Base-by-base conservation (phyloP, 495 filamentous ascomycete genomes). In the Lineolata rhizophorae region DNA sequence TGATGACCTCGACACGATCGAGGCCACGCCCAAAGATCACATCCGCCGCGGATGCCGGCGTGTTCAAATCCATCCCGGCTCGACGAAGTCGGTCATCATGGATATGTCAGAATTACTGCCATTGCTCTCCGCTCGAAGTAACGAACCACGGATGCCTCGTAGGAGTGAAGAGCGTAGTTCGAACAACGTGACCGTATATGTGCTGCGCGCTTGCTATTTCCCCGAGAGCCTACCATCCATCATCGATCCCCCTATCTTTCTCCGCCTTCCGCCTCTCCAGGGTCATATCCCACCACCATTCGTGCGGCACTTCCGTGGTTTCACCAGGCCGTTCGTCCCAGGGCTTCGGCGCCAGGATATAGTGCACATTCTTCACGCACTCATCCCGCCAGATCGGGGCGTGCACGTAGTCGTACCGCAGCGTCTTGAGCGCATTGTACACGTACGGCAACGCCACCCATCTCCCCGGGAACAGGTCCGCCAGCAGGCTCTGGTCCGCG, bases 371-470 rank as follows among this genome's bases (percentile, higher is more conserved):
- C 60, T 76, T 81, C 12, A 87, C 74, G 36, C 61, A 41, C 10
- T 70, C 67, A 46, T 87, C 80, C 18, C 62, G 52, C 79, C 80
- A 87, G 34, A 85, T 78, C 22, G 58, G 44, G 27, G 56, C 52
- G 39, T 90, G 80, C 32, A 81, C 73, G 4, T 60, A 64, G 24
- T 60, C 45, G 65, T 64, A 64, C 22, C 77, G 60, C 48, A 83
- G 39, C 12, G 80, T 80, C 56, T 83, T 84, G 27, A 87, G 53
- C 27, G 75, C 80, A 51, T 90, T 90, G 50, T 85, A 87, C 16
- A 67, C 56, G 35, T 83, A 87, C 17, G 76, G 72, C 28, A 90
- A 48, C 5, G 70, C 50, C 4, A 76, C 68, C 80, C 79, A 90
- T 6, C 69, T 57, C 2, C 63, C 67, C 1, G 39, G 30, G 50